Evolutionary conservation across 345 rosid species (phyloP).

Genomic region (Acer saccharum): DNA sequence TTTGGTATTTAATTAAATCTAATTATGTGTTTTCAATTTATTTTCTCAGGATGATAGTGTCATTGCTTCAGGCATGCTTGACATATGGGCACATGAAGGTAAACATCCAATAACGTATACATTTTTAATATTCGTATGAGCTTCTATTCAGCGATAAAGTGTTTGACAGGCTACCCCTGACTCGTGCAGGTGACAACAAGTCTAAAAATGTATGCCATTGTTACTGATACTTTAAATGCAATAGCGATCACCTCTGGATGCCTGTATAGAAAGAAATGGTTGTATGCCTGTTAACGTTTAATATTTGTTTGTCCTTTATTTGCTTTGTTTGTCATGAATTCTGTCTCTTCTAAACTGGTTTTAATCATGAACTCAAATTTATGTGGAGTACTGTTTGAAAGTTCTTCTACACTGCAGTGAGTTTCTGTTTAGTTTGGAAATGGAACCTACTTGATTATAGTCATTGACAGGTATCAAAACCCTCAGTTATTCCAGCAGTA

Average conservation of each 20-base stretch:
- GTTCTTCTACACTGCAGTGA: neutral
- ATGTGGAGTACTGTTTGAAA: neutral
- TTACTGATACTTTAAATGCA: neutral
- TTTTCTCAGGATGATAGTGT: slow-evolving; percentile 26
- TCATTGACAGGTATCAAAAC: slow-evolving; percentile 44
- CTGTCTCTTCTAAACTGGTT: neutral
- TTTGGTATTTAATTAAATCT: neutral
- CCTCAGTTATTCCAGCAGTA: slow-evolving; percentile 79
- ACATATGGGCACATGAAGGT: slow-evolving; percentile 78
- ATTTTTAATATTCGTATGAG: neutral
- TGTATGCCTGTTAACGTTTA: neutral
- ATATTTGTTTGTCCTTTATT: neutral
- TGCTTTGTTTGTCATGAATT: neutral
- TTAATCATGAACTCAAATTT: neutral
- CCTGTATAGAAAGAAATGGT: neutral
- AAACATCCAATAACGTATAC: neutral
- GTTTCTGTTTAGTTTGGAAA: neutral
- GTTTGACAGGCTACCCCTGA: neutral
- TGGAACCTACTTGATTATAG: neutral
- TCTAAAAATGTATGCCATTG: slow-evolving; percentile 50
- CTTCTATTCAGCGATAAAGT: slow-evolving; percentile 1
- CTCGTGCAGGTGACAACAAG: slow-evolving; percentile 47
- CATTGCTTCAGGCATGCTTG: slow-evolving; percentile 53
- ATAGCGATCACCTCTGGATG: neutral
- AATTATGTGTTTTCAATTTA: slow-evolving; percentile 13